These are phyloP conservation scores for Rhinocladiella mackenziei DNA, from an alignment of 2,329 filamentous ascomycete genomes.

Conservation along the genomic window DNA sequence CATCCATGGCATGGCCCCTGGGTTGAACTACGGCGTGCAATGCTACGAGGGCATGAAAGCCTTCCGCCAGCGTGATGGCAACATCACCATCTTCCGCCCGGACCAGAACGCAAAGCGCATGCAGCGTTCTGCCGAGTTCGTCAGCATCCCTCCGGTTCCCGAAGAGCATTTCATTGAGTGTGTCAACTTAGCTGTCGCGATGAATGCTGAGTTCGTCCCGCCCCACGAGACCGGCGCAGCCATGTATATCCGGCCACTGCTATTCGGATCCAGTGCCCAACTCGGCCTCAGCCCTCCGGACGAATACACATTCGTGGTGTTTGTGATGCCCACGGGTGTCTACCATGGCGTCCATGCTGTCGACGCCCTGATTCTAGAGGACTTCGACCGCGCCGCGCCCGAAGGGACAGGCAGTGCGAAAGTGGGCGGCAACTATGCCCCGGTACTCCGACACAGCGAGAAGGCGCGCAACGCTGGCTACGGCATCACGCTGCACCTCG, in stretches of 20 bases:
- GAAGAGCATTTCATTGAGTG: conserved; percentile 70
- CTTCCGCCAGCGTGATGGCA: conserved; percentile 70
- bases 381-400: conserved; percentile 91
- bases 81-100: conserved; percentile 83
- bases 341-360: conserved; percentile 88
- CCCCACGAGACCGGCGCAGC: conserved; percentile 83
- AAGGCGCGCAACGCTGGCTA: conserved; percentile 72
- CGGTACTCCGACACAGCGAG: conserved; percentile 83
- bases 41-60: conserved; percentile 98
- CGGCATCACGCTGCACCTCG: conserved; percentile 91
- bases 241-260: conserved; percentile 85
- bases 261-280: conserved; percentile 85
- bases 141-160: conserved; percentile 78
- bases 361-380: conserved; percentile 81
- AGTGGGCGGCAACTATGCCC: conserved; percentile 92
- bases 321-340: conserved; percentile 84
- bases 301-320: conserved; percentile 88
- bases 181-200: conserved; percentile 73
- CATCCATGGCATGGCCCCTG: conserved; percentile 92
- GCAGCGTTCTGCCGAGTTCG: conserved; percentile 76
- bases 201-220: conserved; percentile 88
- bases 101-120: conserved; percentile 78
- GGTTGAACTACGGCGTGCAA: conserved; percentile 94
- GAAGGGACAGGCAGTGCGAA: conserved; percentile 89
- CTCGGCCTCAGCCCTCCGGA: conserved; percentile 81